Conservation (phyloP, 1,139 yeast genomes). For the Suhomyces kunorum region DNA sequence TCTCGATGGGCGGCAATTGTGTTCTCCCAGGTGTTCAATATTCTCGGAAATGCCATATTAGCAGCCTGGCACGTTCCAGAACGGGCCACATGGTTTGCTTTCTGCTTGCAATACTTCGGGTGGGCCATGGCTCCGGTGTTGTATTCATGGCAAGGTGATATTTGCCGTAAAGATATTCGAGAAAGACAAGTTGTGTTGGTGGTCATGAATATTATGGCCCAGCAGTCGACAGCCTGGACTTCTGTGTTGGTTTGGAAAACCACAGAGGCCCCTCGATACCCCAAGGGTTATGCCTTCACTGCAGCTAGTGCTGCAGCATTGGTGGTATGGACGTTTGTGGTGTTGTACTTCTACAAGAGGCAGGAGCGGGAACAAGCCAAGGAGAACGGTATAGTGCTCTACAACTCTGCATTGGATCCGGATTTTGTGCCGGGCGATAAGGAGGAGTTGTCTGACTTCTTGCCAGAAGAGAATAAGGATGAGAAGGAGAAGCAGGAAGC, state of each 20-base stretch:
- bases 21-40: constrained; percentile 51
- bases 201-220: constrained; percentile 47
- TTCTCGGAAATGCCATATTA: constrained; percentile 41
- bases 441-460: background rate
- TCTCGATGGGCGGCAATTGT: constrained; percentile 59
- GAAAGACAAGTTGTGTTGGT: constrained; percentile 48
- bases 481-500: too few relatives aligned
- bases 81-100: constrained; percentile 51
- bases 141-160: constrained; percentile 48
- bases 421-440: constrained; percentile 15
- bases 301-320: constrained; percentile 55
- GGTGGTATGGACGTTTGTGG: constrained; percentile 54
- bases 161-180: constrained; percentile 46
- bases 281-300: constrained; percentile 53
- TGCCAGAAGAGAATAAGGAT: background rate
- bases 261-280: constrained; percentile 51
- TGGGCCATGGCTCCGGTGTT: constrained; percentile 55
- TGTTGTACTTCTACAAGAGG: constrained; percentile 57
- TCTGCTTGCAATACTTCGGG: constrained; percentile 46
- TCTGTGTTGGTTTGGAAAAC: constrained; percentile 46
- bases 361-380: constrained; percentile 54
- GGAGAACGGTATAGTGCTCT: constrained; percentile 39
- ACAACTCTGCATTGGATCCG: constrained; percentile 19
- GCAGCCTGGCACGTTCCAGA: constrained; percentile 51
- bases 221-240: constrained; percentile 46